Evolutionary conservation across 345 rosid species (phyloP).

Genomic region (Lagerstroemia speciosa): DNA sequence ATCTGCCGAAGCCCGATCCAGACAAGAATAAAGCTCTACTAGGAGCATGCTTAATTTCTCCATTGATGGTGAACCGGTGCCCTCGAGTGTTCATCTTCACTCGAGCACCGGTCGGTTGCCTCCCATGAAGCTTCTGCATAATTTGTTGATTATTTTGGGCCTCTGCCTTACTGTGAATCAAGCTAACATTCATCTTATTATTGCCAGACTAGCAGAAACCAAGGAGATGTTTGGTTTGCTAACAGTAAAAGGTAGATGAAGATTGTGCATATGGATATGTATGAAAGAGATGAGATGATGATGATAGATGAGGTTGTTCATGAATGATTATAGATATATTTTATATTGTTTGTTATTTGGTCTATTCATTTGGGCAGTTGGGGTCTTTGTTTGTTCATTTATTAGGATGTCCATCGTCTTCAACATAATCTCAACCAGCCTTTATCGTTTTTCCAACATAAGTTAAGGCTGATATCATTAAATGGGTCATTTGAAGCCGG

Average conservation of each 20-base stretch:
- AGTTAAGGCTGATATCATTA: too few species aligned
- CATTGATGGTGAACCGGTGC: not conserved
- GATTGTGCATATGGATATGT: not conserved
- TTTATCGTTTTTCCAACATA: too few species aligned
- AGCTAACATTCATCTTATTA: not conserved
- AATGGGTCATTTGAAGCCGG: too few species aligned
- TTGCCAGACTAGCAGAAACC: not conserved
- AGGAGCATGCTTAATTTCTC: not conserved
- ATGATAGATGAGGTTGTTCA: not conserved
- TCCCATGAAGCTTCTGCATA: not conserved
- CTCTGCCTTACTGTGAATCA: not conserved
- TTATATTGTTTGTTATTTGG: too few species aligned
- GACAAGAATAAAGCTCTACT: conserved; percentile 80
- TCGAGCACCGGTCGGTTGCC: not conserved
- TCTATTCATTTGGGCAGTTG: too few species aligned
- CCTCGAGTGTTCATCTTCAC: not conserved
- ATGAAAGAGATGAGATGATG: not conserved
- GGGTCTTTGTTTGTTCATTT: too few species aligned
- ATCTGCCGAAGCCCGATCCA: conserved; percentile 70
- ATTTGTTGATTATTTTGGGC: not conserved
- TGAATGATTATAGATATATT: too few species aligned
- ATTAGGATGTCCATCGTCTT: too few species aligned
- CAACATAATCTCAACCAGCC: too few species aligned
- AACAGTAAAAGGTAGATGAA: not conserved
- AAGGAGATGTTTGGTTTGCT: conserved; percentile 3